Percentiles rank a stretch among this genome's conserved stretches.
phyloP scores from a whole-genome alignment of 306 rosid species.

The Corylus avellana region DNA sequence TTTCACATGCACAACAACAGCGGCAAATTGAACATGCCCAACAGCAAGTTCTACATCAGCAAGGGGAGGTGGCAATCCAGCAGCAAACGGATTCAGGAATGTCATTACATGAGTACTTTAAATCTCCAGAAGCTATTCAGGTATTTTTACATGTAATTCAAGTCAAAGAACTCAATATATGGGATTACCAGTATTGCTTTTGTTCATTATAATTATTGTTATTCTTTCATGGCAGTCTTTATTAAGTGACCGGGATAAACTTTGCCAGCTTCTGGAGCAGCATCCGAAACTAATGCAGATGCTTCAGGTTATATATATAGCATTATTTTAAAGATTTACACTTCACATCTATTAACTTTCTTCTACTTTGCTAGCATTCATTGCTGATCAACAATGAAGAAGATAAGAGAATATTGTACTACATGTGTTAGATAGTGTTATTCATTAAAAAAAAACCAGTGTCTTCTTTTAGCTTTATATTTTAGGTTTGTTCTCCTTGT shows the following conservation, averaged over 20 bases:
- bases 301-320: conserved; percentile 73
- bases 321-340: conserved; percentile 11
- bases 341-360: neutral
- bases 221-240: conserved; percentile 70
- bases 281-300: conserved; percentile 97
- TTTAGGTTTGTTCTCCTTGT: neutral
- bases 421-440: neutral
- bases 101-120: conserved; percentile 84
- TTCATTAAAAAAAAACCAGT: no score
- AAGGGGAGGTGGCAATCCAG: conserved; percentile 50
- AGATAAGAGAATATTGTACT: neutral
- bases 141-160: conserved; percentile 34
- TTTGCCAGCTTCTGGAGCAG: conserved; percentile 98
- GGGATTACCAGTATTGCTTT: conserved; percentile 17
- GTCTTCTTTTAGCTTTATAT: neutral
- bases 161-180: neutral
- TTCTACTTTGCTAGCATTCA: neutral
- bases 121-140: conserved; percentile 98
- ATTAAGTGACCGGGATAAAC: conserved; percentile 84
- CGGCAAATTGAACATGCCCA: conserved; percentile 63
- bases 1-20: conserved; percentile 47
- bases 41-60: conserved; percentile 37
- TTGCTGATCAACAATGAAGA: conserved; percentile 9
- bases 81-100: conserved; percentile 73
- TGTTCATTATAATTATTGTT: conserved; percentile 11